Evolutionary conservation across 345 rosid genomes (phyloP).

Genomic region (Physaria fendleri): DNA sequence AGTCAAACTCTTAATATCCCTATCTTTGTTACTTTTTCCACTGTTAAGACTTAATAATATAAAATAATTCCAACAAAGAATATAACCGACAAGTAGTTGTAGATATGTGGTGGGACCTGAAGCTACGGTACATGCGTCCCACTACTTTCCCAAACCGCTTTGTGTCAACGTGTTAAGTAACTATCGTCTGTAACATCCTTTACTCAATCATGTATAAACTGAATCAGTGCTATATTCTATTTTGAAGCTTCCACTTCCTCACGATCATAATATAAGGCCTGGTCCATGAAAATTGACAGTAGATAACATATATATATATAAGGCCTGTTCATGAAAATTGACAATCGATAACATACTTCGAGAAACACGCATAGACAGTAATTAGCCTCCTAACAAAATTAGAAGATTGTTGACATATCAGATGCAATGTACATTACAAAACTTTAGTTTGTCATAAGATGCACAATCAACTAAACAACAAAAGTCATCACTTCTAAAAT

Average conservation of each 20-base stretch:
- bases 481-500: not conserved
- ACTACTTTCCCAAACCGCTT: constrained; percentile 23
- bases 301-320: too few relatives aligned
- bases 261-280: not conserved
- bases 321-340: too few relatives aligned
- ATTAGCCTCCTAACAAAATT: too few relatives aligned
- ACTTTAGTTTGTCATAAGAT: not conserved
- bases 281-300: too few relatives aligned
- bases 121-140: constrained; percentile 24
- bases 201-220: not conserved
- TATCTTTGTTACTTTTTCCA: constrained; percentile 20
- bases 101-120: constrained; percentile 21
- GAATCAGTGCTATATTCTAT: not conserved
- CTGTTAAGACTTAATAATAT: constrained; percentile 16
- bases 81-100: constrained; percentile 15
- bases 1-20: constrained; percentile 16
- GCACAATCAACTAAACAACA: not conserved
- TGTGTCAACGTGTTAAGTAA: constrained; percentile 22
- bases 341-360: too few relatives aligned
- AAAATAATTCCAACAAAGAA: not conserved
- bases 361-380: too few relatives aligned
- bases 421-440: constrained; percentile 4
- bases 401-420: not conserved
- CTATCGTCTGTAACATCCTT: not conserved
- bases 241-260: not conserved